Base-by-base conservation (phyloP, 805 yeast genomes). In the Saturnispora besseyi region DNA sequence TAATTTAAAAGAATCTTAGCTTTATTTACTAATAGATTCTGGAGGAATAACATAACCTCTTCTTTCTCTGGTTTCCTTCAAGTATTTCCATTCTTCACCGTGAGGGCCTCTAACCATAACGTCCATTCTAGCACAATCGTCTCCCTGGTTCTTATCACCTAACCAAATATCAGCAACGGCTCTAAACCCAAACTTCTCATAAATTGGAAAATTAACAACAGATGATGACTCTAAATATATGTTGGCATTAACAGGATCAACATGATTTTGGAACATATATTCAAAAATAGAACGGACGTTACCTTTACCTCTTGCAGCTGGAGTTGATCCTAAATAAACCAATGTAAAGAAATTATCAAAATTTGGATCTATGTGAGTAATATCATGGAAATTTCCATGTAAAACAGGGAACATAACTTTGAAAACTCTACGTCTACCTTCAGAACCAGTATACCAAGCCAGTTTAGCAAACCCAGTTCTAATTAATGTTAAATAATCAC, bases 271-370 rank as follows among this genome's bases (percentile, higher is more conserved):
- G 55, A 73, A 75, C 74, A 75, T 71, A 57, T 67, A 72, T 6
- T 77, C 74, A 55, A 78, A 72, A 59, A 76, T 64, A 26, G 68
- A 68, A 44, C 81, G 62, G 10, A 70, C 77, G 56, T 78, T 77
- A 18, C 82, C 82, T 57, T 77, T 77, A 33, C 82, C 82, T 55
- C 80, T 67, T 5, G 81, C 78, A 15, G 60, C 58, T 13, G 70
- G 70, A 5, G 68, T 59, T 6, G 69, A 62, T 3, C 70, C 70
- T 5, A 66, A 46, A 37, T 66, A 66, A 21, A 66, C 69, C 42
- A 66, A 57, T 7, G 66, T 64, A 60, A 61, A 65, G 7, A 56
- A 46, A 49, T 66, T 68, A 15, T 55, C 57, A 12, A 54, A 59
- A 18, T 55, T 41, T 4, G 62, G 62, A 55, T 77, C 81, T n/a